Evolutionary conservation across 768 basidiomycete species (phyloP).

Genomic region (Hypsizygus marmoreus): DNA sequence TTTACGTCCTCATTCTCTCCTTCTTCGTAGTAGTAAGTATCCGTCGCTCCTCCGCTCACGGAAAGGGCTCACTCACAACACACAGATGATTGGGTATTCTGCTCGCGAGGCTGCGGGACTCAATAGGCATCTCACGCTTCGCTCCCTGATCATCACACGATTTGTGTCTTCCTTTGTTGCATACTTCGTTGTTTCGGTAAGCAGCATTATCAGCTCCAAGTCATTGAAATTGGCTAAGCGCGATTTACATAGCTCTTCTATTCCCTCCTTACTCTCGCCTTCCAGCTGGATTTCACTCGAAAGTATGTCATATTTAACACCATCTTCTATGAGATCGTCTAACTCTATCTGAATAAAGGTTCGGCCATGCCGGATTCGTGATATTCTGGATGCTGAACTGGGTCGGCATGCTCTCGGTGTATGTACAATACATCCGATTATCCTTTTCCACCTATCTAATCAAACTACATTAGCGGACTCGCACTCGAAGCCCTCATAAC

Average conservation of each 20-base stretch:
- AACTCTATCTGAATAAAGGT: constrained; percentile 25
- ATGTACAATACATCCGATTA: constrained; percentile 21
- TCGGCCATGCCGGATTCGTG: constrained; percentile 55
- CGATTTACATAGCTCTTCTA: constrained; percentile 52
- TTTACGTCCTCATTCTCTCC: constrained; percentile 52
- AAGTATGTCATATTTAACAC: too few species aligned
- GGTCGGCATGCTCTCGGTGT: constrained; percentile 63
- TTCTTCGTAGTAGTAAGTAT: too few species aligned
- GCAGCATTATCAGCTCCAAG: constrained; percentile 7
- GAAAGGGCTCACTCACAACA: too few species aligned
- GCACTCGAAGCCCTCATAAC: constrained; percentile 65
- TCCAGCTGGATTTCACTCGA: constrained; percentile 56
- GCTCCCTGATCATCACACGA: constrained; percentile 36
- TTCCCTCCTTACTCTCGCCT: constrained; percentile 59
- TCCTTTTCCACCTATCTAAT: background rate
- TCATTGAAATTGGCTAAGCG: background rate
- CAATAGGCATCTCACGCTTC: constrained; percentile 28
- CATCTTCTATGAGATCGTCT: too few species aligned
- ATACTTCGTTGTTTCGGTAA: constrained; percentile 41
- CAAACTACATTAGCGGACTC: constrained; percentile 46
- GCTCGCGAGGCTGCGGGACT: constrained; percentile 43
- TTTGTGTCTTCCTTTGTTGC: constrained; percentile 31
- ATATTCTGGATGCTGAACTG: constrained; percentile 76
- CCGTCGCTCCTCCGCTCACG: too few species aligned
- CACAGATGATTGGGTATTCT: constrained; percentile 23